These are phyloP conservation scores for Botrytis pseudocinerea DNA, from an alignment of 2,329 filamentous ascomycete genomes.

Conservation along the genomic window DNA sequence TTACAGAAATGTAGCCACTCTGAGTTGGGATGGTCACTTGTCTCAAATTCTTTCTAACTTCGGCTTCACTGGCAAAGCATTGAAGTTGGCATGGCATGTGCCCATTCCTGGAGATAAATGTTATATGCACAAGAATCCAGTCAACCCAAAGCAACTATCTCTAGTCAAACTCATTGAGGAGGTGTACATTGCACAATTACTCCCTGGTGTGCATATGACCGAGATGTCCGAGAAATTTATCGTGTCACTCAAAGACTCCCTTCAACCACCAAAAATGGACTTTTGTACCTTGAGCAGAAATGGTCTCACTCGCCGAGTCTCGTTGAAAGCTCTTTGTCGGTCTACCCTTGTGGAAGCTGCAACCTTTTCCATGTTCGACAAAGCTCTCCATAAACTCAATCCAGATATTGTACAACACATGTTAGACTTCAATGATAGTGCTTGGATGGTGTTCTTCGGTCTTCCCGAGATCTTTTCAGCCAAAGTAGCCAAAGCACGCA, in stretches of 20 bases:
- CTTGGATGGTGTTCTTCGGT: constrained; percentile 21
- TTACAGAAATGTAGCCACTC: constrained; percentile 11
- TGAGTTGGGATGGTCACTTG: constrained; percentile 16
- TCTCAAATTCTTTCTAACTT: constrained; percentile 15
- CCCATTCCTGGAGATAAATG: constrained; percentile 14
- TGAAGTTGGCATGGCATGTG: constrained; percentile 10
- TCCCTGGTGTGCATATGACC: constrained; percentile 14
- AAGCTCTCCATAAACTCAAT: constrained; percentile 13
- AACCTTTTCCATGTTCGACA: constrained; percentile 19
- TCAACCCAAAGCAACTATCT: constrained; percentile 15
- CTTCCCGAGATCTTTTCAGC: constrained; percentile 17
- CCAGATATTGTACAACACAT: constrained; percentile 17
- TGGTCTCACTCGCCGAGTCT: constrained; percentile 10
- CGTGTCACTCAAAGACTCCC: not conserved
- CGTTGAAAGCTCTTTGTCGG: constrained; percentile 2
- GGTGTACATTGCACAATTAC: constrained; percentile 15
- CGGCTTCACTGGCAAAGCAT: constrained; percentile 11
- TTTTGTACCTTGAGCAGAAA: constrained; percentile 11
- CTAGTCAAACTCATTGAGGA: constrained; percentile 16
- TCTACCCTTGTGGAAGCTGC: constrained; percentile 17
- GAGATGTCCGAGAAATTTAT: constrained; percentile 17
- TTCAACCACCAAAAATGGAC: constrained; percentile 15
- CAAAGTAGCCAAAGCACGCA: constrained; percentile 16
- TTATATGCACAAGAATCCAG: constrained; percentile 17
- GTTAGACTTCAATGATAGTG: constrained; percentile 12